These are phyloP conservation scores for Linum usitatissimum DNA, from an alignment of 345 rosid genomes.

Conservation along the genomic window DNA sequence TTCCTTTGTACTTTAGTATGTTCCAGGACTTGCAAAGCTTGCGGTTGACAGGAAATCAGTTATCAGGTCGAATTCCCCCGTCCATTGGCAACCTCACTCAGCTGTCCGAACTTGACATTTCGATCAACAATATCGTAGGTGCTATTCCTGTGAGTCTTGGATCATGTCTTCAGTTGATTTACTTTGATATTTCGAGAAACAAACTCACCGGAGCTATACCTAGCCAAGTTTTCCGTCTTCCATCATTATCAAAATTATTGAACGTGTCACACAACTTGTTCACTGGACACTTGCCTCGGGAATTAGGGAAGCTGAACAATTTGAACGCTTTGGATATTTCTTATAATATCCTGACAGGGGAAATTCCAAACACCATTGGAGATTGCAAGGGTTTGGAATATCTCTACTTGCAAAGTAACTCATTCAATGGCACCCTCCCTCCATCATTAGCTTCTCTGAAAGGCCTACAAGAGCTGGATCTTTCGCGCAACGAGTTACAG, in stretches of 20 bases:
- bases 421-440: not conserved
- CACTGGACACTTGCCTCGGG: no score
- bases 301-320: not conserved
- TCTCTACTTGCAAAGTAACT: slow-evolving; percentile 1
- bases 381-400: not conserved
- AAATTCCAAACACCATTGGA: not conserved
- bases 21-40: not conserved
- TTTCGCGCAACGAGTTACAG: not conserved
- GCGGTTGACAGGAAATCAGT: not conserved
- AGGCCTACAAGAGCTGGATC: not conserved
- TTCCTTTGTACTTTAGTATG: not conserved
- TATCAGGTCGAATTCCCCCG: not conserved
- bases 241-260: not conserved
- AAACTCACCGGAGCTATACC: not conserved
- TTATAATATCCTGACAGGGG: not conserved
- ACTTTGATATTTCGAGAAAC: not conserved
- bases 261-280: not conserved
- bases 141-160: not conserved
- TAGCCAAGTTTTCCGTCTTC: not conserved
- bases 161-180: not conserved
- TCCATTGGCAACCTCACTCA: slow-evolving; percentile 1
- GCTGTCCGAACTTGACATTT: not conserved
- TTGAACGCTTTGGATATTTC: not conserved
- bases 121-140: not conserved
- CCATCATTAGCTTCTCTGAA: not conserved